Base-by-base conservation (phyloP, 805 yeast genomes). In the Spencermartinsiella europaea region DNA sequence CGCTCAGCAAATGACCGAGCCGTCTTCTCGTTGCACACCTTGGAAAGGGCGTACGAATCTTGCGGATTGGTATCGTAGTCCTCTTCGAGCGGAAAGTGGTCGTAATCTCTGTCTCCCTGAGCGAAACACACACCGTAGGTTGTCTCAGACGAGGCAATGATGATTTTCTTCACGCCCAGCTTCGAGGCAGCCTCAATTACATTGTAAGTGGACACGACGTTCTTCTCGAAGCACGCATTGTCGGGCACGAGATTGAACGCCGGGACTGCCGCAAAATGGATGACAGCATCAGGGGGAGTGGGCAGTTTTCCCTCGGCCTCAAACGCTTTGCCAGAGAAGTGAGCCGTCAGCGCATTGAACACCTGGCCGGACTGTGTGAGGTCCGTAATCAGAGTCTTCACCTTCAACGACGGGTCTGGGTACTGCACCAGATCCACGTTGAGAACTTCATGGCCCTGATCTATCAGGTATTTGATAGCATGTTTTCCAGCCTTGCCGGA, bases 111-210 rank as follows among this genome's bases (percentile, higher is more conserved):
- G 28, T 47, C 50, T 3, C 50, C 50, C 40, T 47, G 50, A n/a
- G 50, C 33, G 41, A 47, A 47, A 28, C 50, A 47, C 37, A 47
- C 50, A 14, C 50, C 50, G 28, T 47, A 47, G 15, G 50, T 47
- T 2, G 50, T 47, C 45, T 47, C 50, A 17, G 50, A 47, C 17
- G 50, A 47, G 19, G 50, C 50, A 22, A 47, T 44, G 35, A 47
- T 47, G 35, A 47, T 47, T 34, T 47, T 47, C 45, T 47, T 43
- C 31, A 47, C 50, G 5, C 50, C 50, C 22, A 47, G 45, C 44
- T 47, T 47, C 36, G 45, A 47, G 3, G 50, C 47, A 17, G 50
- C 44, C 38, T 47, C 50, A 38, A 47, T 38, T 21, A 47, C 50
- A 15, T 47, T 47, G 34, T 47, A 47, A 16, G 50, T 47, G 25